Evolutionary conservation across 2,329 filamentous ascomycete genomes (phyloP).

Genomic region (Pseudocercospora pini-densiflorae): DNA sequence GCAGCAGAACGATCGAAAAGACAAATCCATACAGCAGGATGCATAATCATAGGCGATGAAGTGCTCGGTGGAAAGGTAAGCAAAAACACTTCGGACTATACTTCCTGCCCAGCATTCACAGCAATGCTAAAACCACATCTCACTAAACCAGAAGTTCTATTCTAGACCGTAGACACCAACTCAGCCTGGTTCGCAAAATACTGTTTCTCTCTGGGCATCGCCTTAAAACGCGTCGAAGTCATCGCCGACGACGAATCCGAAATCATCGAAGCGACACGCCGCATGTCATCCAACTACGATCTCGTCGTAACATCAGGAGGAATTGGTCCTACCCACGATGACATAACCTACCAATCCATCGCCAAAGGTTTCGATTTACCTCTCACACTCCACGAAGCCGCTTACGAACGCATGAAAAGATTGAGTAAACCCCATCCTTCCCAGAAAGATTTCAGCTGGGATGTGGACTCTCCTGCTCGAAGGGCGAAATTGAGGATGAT

Average conservation of each 20-base stretch:
- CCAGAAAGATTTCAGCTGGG: constrained; percentile 78
- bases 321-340: constrained; percentile 96
- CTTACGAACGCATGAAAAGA: constrained; percentile 80
- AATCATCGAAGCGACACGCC: constrained; percentile 82
- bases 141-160: background rate
- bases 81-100: background rate
- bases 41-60: constrained; percentile 96
- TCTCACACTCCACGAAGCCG: constrained; percentile 75
- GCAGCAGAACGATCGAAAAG: constrained; percentile 62
- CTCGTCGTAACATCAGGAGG: constrained; percentile 95
- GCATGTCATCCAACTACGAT: constrained; percentile 90
- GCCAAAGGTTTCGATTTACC: constrained; percentile 83
- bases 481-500: constrained; percentile 91
- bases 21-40: constrained; percentile 86
- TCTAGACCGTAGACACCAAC: constrained; percentile 68
- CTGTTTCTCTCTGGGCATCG: constrained; percentile 67
- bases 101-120: background rate
- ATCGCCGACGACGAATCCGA: constrained; percentile 91
- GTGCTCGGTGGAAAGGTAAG: constrained; percentile 90
- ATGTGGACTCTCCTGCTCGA: constrained; percentile 75
- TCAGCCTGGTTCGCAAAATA: constrained; percentile 68
- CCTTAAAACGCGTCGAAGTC: constrained; percentile 85
- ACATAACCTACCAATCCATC: constrained; percentile 95
- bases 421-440: constrained; percentile 74
- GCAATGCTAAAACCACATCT: background rate